Evolutionary conservation across 768 basidiomycete genomes (phyloP).

Genomic region (Collybia sp.): DNA sequence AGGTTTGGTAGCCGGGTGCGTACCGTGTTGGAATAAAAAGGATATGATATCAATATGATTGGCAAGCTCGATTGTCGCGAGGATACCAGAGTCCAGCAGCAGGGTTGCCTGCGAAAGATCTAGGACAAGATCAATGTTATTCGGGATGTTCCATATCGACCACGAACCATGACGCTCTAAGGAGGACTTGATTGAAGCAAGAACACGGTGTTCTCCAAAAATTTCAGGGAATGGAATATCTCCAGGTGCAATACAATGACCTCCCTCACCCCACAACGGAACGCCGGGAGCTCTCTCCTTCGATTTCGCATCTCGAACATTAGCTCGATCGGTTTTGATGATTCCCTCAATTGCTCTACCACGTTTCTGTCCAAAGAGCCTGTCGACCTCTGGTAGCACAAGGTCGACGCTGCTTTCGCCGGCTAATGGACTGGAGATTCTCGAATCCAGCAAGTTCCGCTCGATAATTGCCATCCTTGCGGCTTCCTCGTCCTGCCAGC

Average conservation of each 20-base stretch:
- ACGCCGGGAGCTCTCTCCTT: conserved; percentile 22
- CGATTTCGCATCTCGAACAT: conserved; percentile 16
- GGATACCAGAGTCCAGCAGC: conserved; percentile 36
- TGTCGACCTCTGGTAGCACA: conserved; percentile 26
- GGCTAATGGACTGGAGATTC: conserved; percentile 14
- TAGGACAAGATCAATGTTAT: conserved; percentile 14
- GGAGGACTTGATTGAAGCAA: conserved; percentile 25
- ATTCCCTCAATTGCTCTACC: conserved; percentile 41
- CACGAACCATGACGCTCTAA: conserved; percentile 24
- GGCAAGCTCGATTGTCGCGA: conserved; percentile 26
- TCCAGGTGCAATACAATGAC: no score
- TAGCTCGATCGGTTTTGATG: conserved; percentile 33
- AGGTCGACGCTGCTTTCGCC: conserved; percentile 17
- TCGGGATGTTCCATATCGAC: conserved; percentile 2
- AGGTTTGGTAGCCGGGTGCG: neutral
- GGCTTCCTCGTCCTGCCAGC: conserved; percentile 34
- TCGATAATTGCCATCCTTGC: conserved; percentile 32
- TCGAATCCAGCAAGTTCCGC: conserved; percentile 9
- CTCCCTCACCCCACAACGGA: conserved; percentile 19
- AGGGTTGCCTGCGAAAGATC: conserved; percentile 33
- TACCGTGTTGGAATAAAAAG: conserved; percentile 41
- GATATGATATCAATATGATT: conserved; percentile 24
- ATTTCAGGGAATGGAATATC: conserved; percentile 7
- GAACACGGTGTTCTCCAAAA: conserved; percentile 13
- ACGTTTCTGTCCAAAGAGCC: conserved; percentile 33